Evolutionary conservation across 139 green algal species (phyloP).

Genomic region (Chlamydomonas incerta): DNA sequence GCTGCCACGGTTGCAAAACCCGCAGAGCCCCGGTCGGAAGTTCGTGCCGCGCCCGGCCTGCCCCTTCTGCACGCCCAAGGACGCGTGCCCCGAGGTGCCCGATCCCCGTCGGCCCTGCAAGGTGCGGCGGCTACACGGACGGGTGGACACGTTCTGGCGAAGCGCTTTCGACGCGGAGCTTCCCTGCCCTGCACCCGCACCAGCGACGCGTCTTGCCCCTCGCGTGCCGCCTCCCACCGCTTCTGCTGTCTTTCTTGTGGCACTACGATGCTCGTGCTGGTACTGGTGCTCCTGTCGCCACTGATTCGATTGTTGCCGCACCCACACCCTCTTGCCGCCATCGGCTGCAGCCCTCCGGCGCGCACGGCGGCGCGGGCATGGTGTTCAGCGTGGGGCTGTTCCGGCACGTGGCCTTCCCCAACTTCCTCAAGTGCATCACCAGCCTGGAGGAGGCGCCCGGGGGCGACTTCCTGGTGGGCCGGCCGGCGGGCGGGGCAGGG

Average conservation of each 20-base stretch:
- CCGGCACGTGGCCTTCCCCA: not conserved
- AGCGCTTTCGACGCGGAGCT: no score
- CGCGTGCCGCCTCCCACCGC: no score
- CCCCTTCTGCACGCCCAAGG: conserved; percentile 19
- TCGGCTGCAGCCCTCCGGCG: not conserved
- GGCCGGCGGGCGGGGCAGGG: no score
- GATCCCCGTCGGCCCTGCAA: not conserved
- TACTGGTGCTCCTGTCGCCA: not conserved
- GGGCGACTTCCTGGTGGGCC: not conserved
- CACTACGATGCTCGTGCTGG: no score
- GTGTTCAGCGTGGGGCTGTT: conserved; percentile 32
- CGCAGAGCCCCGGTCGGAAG: not conserved
- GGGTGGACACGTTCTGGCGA: no score
- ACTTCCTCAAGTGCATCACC: not conserved
- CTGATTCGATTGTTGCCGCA: no score
- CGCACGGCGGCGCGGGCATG: conserved; percentile 36
- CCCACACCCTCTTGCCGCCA: no score
- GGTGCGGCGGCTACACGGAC: no score
- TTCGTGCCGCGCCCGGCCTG: conserved; percentile 9
- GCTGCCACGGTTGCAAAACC: no score
- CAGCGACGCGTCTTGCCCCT: no score
- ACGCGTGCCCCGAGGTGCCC: not conserved
- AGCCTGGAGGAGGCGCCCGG: not conserved
- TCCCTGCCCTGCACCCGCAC: no score
- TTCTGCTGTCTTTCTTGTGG: no score